Percentiles rank a stretch among this genome's conserved stretches.
phyloP scores from a whole-genome alignment of 2,329 filamentous ascomycete genomes.

The Neonectria sp. region DNA sequence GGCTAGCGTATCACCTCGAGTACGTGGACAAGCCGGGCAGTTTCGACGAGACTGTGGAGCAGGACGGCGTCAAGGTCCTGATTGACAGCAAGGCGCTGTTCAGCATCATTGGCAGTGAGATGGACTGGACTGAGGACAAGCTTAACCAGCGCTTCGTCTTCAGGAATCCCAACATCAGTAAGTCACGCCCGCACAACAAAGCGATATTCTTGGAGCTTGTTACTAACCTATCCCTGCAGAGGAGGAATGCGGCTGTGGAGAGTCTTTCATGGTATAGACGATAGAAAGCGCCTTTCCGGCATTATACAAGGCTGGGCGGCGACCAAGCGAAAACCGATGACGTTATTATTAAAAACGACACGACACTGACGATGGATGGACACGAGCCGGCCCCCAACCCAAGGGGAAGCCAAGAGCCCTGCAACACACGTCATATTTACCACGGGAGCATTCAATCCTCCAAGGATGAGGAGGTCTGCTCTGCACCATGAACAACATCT shows the following conservation, averaged over 20 bases:
- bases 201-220: neutral
- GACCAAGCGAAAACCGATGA: constrained; percentile 13
- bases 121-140: constrained; percentile 99
- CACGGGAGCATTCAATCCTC: constrained; percentile 5
- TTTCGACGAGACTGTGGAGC: constrained; percentile 94
- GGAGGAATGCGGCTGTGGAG: constrained; percentile 95
- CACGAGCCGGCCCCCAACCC: constrained; percentile 2
- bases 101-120: constrained; percentile 98
- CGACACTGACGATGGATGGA: constrained; percentile 33
- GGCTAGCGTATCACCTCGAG: constrained; percentile 92
- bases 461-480: neutral
- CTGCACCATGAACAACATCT: neutral
- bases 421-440: constrained; percentile 9
- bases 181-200: constrained; percentile 59
- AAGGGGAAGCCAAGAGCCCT: constrained; percentile 2
- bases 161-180: constrained; percentile 98
- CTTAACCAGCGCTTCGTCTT: constrained; percentile 94
- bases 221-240: constrained; percentile 70
- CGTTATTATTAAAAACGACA: constrained; percentile 31
- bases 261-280: constrained; percentile 88
- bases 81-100: constrained; percentile 98
- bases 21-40: constrained; percentile 92
- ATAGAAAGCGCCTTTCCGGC: constrained; percentile 4
- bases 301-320: constrained; percentile 6
- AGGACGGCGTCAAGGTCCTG: constrained; percentile 95